These are phyloP conservation scores for Metschnikowia reukaufii DNA, from an alignment of 805 yeast genomes.

Conservation along the genomic window DNA sequence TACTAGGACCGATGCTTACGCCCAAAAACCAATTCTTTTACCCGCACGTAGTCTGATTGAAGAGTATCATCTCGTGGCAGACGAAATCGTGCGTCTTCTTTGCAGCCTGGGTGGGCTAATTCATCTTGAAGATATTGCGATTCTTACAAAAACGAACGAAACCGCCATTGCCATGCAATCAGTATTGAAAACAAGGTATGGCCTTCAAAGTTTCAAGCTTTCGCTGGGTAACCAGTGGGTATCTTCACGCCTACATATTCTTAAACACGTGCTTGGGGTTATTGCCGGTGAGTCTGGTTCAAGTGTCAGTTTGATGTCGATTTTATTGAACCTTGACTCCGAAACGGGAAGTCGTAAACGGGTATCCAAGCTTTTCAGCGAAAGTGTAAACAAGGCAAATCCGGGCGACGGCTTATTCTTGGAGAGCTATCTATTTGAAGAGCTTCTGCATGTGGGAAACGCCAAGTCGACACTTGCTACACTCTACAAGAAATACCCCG, in stretches of 20 bases:
- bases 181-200: slow-evolving; percentile 11
- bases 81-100: slow-evolving; percentile 19
- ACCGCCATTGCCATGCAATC: slow-evolving; percentile 16
- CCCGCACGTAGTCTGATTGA: slow-evolving; percentile 1
- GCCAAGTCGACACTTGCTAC: slow-evolving; percentile 1
- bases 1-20: not conserved
- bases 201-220: slow-evolving; percentile 15
- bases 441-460: slow-evolving; percentile 4
- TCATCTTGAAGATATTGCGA: slow-evolving; percentile 18
- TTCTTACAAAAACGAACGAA: slow-evolving; percentile 17
- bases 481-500: slow-evolving; percentile 14
- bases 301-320: slow-evolving; percentile 32
- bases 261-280: slow-evolving; percentile 19
- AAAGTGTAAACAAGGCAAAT: slow-evolving; percentile 10
- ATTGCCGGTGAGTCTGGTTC: slow-evolving; percentile 29
- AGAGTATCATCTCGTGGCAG: slow-evolving; percentile 14
- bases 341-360: slow-evolving; percentile 24
- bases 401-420: slow-evolving; percentile 10
- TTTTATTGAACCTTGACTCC: slow-evolving; percentile 28
- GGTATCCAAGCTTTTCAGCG: slow-evolving; percentile 29
- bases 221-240: slow-evolving; percentile 20
- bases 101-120: slow-evolving; percentile 21
- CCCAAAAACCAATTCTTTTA: slow-evolving; percentile 13
- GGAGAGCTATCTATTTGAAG: slow-evolving; percentile 15
- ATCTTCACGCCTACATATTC: slow-evolving; percentile 12